phyloP scores from a whole-genome alignment of 2,329 filamentous ascomycete species.

The Cladosporium velox region DNA sequence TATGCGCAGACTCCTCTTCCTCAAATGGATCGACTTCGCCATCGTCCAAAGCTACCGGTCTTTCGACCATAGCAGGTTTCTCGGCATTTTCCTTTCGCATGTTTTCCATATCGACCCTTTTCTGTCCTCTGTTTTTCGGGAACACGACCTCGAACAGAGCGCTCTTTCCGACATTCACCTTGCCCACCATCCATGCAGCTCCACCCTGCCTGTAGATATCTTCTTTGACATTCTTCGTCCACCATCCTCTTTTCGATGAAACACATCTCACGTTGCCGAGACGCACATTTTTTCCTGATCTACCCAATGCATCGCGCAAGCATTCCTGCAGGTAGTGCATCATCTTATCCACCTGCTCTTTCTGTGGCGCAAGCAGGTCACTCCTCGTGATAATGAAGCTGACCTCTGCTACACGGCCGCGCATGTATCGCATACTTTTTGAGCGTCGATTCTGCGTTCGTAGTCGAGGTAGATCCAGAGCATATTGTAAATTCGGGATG shows the following conservation, averaged over 20 bases:
- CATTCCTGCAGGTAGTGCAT: conserved; percentile 83
- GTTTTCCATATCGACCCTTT: not conserved
- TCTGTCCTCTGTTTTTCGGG: conserved; percentile 62
- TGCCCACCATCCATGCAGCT: conserved; percentile 95
- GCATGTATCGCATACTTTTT: conserved; percentile 63
- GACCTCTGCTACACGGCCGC: conserved; percentile 71
- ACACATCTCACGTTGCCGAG: conserved; percentile 86
- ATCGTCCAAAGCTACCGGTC: not conserved
- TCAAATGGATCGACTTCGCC: conserved; percentile 10
- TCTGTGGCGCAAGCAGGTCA: conserved; percentile 80
- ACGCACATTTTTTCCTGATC: conserved; percentile 68
- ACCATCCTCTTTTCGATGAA: conserved; percentile 84
- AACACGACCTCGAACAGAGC: conserved; percentile 85
- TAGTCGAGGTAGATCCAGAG: conserved; percentile 71
- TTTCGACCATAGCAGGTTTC: not conserved
- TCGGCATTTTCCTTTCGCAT: not conserved
- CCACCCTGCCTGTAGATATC: conserved; percentile 82
- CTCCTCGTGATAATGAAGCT: conserved; percentile 90
- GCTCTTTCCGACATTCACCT: conserved; percentile 96
- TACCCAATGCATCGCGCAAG: conserved; percentile 73
- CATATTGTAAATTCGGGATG: conserved; percentile 70
- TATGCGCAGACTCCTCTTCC: not conserved
- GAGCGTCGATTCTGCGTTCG: conserved; percentile 80
- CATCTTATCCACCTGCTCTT: conserved; percentile 78
- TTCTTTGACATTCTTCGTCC: conserved; percentile 83